These are phyloP conservation scores for Theobroma cacao DNA, from an alignment of 345 rosid species.

Conservation along the genomic window DNA sequence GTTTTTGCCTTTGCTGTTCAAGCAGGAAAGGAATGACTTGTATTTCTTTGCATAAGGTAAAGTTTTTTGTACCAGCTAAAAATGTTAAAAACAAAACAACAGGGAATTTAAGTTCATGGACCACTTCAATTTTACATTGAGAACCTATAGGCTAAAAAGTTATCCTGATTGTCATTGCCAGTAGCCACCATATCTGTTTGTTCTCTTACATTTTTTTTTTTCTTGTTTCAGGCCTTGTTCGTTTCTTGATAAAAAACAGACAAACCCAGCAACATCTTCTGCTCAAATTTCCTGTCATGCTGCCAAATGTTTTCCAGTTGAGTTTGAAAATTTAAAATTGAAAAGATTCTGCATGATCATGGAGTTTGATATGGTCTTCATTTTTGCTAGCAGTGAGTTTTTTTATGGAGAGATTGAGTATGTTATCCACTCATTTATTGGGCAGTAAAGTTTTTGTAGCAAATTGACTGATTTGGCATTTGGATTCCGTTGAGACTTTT, in stretches of 20 bases:
- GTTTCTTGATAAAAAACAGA: too few species aligned
- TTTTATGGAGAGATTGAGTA: neutral
- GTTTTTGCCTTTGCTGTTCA: constrained; percentile 9
- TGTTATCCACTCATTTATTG: neutral
- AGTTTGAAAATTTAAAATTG: neutral
- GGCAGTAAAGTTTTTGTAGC: neutral
- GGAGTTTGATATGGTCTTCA: neutral
- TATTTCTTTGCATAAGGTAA: neutral
- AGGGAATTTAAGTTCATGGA: neutral
- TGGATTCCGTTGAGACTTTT: neutral
- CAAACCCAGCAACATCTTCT: neutral
- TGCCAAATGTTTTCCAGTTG: neutral
- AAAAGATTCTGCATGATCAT: neutral
- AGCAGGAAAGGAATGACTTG: constrained; percentile 23
- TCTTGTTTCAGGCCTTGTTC: too few species aligned
- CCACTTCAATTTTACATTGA: neutral
- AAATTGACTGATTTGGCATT: neutral
- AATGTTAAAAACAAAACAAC: neutral
- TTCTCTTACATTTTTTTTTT: too few species aligned
- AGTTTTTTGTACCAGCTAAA: neutral
- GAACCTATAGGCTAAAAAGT: neutral
- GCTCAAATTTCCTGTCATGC: neutral
- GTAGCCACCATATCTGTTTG: neutral
- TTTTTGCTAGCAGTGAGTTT: neutral
- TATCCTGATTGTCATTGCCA: neutral